These are phyloP conservation scores for Lentithecium fluviatile DNA, from an alignment of 495 filamentous ascomycete species.

Conservation along the genomic window DNA sequence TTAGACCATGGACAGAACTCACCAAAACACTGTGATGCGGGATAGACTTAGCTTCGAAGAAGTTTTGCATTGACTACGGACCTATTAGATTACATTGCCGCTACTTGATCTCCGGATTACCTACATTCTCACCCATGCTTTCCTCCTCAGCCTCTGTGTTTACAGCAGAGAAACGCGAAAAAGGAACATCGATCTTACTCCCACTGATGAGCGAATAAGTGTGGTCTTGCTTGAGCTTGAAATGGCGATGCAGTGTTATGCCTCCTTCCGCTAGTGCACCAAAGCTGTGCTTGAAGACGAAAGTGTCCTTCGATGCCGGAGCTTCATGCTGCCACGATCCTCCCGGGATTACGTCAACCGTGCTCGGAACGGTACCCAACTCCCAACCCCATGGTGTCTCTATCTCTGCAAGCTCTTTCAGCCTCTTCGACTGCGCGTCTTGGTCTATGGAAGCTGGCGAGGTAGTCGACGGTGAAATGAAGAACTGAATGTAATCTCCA, in stretches of 20 bases:
- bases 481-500: conserved; percentile 37
- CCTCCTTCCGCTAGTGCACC: conserved; percentile 31
- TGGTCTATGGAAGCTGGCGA: background rate
- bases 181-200: conserved; percentile 32
- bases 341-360: conserved; percentile 9
- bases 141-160: background rate
- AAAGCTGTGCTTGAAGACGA: conserved; percentile 22
- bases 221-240: background rate
- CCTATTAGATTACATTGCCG: background rate
- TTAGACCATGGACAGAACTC: background rate
- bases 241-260: conserved; percentile 11
- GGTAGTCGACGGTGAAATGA: conserved; percentile 1
- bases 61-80: background rate
- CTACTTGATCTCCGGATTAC: background rate
- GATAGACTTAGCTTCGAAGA: background rate
- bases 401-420: background rate
- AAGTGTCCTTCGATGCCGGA: background rate
- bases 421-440: background rate
- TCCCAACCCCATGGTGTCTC: conserved; percentile 9
- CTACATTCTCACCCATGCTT: background rate
- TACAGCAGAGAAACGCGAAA: conserved; percentile 19
- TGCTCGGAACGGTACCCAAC: conserved; percentile 30
- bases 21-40: background rate
- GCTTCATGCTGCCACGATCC: conserved; percentile 7
- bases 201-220: background rate